phyloP scores from a whole-genome alignment of 2,329 filamentous ascomycete species.

The Esteya vermicola region DNA sequence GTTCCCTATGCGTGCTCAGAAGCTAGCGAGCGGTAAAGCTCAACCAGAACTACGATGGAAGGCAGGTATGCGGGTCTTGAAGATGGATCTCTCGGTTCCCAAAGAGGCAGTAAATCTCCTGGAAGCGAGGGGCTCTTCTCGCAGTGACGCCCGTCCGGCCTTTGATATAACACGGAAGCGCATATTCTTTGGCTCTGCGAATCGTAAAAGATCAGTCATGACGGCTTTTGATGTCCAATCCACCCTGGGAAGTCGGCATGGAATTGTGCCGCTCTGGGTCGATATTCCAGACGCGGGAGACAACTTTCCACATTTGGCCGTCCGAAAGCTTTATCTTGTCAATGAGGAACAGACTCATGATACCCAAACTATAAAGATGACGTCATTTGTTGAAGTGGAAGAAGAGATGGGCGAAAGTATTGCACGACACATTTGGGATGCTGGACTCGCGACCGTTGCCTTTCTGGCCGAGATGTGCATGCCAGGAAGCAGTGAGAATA shows the following conservation, averaged over 20 bases:
- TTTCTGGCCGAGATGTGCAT: slow-evolving; percentile 17
- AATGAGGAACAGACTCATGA: too few species aligned
- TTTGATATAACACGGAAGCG: not conserved
- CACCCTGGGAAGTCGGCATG: slow-evolving; percentile 15
- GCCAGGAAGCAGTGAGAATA: not conserved
- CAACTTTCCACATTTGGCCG: slow-evolving; percentile 12
- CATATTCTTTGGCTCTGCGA: slow-evolving; percentile 5
- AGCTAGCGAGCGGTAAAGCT: not conserved
- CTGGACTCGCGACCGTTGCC: slow-evolving; percentile 31
- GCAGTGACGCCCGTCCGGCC: not conserved
- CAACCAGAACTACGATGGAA: slow-evolving; percentile 15
- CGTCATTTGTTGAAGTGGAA: slow-evolving; percentile 33
- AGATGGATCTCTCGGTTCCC: slow-evolving; percentile 17
- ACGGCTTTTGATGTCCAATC: slow-evolving; percentile 10
- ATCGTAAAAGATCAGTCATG: slow-evolving; percentile 8
- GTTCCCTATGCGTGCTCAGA: too few species aligned
- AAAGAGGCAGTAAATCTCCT: slow-evolving; percentile 1
- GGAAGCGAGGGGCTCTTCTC: too few species aligned
- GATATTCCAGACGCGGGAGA: slow-evolving; percentile 12
- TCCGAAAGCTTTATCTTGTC: slow-evolving; percentile 18
- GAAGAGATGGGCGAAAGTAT: slow-evolving; percentile 48
- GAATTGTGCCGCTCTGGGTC: slow-evolving; percentile 30
- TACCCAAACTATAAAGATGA: too few species aligned
- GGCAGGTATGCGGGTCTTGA: slow-evolving; percentile 21
- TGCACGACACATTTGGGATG: slow-evolving; percentile 45